Evolutionary conservation across 83 land plant genomes (phyloP).

Genomic region (Picea abies): DNA sequence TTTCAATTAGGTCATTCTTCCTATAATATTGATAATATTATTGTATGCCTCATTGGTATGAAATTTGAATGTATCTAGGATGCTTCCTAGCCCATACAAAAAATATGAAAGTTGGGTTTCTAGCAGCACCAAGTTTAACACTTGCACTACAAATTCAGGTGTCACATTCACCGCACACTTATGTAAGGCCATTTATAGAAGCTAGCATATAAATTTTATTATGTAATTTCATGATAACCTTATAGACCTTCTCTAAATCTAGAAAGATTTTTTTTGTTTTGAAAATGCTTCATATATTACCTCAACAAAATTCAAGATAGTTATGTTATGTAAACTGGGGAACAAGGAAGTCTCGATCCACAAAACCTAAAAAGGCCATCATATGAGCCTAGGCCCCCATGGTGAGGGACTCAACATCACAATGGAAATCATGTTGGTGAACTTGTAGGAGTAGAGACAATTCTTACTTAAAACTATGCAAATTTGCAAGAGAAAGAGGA

Average conservation of each 20-base stretch:
- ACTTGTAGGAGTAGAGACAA: no score
- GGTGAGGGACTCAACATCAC: no score
- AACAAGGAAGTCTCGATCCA: no score
- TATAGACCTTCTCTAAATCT: slow-evolving; percentile 36
- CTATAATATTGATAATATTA: slow-evolving; percentile 33
- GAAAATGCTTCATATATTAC: no score
- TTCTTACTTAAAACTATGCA: no score
- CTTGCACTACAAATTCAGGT: slow-evolving; percentile 48
- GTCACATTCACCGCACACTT: slow-evolving; percentile 37
- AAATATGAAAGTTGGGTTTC: slow-evolving; percentile 49
- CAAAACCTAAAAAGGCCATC: no score
- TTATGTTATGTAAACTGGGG: no score
- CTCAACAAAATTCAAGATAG: no score
- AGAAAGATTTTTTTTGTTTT: no score
- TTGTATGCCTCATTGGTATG: slow-evolving; percentile 43
- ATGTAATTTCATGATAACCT: slow-evolving; percentile 48
- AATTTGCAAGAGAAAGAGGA: no score
- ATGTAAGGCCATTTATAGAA: slow-evolving; percentile 49
- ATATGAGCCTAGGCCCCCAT: no score
- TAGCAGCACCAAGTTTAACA: slow-evolving; percentile 56
- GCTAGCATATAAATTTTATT: slow-evolving; percentile 5
- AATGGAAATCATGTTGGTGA: no score
- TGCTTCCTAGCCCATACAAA: slow-evolving; percentile 57
- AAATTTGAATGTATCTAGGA: slow-evolving; percentile 21
- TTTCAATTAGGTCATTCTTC: slow-evolving; percentile 54